Evolutionary conservation across 164 flowering plant genomes (phyloP).

Genomic region (Houttuynia cordata): DNA sequence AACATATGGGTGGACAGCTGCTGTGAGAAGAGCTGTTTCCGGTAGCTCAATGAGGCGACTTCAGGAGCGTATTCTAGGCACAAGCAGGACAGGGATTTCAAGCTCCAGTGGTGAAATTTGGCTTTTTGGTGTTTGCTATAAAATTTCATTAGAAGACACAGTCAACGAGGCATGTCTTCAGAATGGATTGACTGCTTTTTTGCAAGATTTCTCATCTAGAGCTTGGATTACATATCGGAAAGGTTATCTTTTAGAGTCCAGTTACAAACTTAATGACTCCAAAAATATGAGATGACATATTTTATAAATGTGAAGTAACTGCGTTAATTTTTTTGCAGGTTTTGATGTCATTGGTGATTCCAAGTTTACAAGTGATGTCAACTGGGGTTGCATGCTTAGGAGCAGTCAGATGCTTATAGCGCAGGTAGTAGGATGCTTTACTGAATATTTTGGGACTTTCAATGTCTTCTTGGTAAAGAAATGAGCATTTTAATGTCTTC

Average conservation of each 20-base stretch:
- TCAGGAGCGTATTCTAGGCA: constrained; percentile 60
- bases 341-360: constrained; percentile 70
- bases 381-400: constrained; percentile 98
- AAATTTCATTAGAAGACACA: constrained; percentile 36
- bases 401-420: constrained; percentile 99
- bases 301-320: background rate
- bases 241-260: constrained; percentile 33
- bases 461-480: no score
- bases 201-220: constrained; percentile 70
- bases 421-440: constrained; percentile 36
- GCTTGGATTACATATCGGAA: constrained; percentile 77
- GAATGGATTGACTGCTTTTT: constrained; percentile 49
- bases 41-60: constrained; percentile 74
- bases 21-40: constrained; percentile 46
- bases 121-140: constrained; percentile 78
- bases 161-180: constrained; percentile 15
- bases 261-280: background rate
- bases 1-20: constrained; percentile 50
- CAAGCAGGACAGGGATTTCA: constrained; percentile 34
- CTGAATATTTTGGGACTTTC: background rate
- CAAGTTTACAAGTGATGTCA: constrained; percentile 68
- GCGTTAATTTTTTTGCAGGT: constrained; percentile 24
- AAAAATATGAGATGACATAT: background rate
- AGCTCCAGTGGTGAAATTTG: constrained; percentile 71
- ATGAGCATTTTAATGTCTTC: background rate